Evolutionary conservation across 306 rosid genomes (phyloP), one percentile per base, ranked within the genome.

Genomic region (Ceratonia siliqua): DNA sequence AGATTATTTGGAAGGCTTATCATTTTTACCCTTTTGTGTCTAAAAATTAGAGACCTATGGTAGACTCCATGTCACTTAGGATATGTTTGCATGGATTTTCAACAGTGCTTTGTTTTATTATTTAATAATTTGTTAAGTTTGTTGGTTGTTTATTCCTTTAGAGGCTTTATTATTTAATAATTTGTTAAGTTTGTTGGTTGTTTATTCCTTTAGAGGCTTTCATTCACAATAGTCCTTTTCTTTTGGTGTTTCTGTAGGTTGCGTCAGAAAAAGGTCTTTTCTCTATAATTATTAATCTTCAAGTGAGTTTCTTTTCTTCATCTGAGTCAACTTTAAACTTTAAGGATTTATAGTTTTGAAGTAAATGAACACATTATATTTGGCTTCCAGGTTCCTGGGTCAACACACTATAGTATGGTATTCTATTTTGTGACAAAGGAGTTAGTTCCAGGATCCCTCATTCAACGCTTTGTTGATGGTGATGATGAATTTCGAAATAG

Each of bases 401-500:
- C 99, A 80, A 90, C 90, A 35, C 97, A 94, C 82, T 92, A 94
- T 66, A 91, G 99, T 81, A 94, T 94, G 99, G 93, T 94, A 65
- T 94, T 94, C 69, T 94, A 94, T 86, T 94, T 92, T 80, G 99
- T 94, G 82, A 85, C 89, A 18, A 92, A 80, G 77, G 92, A 86
- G 65, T 84, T 94, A 73, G 89, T 85, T 85, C 90, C 89, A 55
- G 97, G 96, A 77, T 90, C 99, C 70, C 96, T 94, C 66, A 85
- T 94, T 89, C 96, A 94, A 81, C 90, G 93, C 35, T 94, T 94
- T 86, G 97, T 94, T 79, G 99, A 94, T 9, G 97, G 96, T 38
- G 99, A 94, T 33, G 99, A 94, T 82, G 99, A 94, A 75, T 94
- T 92, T 81, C 96, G 99, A 62, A 94, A 91, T 78, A 92, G 99